Evolutionary conservation across 805 yeast genomes (phyloP), one percentile per base, ranked within the genome.

Genomic region (Starmerella stellata): DNA sequence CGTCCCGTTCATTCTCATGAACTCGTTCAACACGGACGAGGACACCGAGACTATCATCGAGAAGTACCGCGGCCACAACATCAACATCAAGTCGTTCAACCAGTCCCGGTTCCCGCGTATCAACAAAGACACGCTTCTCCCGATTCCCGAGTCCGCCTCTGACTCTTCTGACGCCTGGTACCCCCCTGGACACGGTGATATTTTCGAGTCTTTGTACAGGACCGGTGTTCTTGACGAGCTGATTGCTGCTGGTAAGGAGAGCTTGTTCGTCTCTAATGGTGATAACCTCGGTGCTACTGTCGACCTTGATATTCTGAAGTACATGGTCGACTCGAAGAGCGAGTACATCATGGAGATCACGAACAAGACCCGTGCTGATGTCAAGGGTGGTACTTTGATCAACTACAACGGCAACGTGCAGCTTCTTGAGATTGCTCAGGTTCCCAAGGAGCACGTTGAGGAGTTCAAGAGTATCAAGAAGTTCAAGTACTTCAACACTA

Each of bases 111-210:
- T 74, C 68, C 98, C 98, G 53, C 75, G 98, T 64, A 82, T 90
- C 48, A 78, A 70, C 66, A 82, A 79, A 65, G 98, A 90, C 61
- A 81, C 95, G n/a, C 64, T 83, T 52, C 70, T 90, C 57, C 98
- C 98, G 21, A 95, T 87, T 35, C 95, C 98, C 43, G 72, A 78
- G 48, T 56, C 70, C 27, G 69, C 59, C 47, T 75, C 76, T 44
- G 93, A 82, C 53, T 67, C 68, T 32, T 68, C 79, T 51, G 87
- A 81, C 53, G 68, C 79, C 41, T 90, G 98, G 98, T 90, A 90
- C 59, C 98, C 98, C 37, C 98, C 98, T n/a, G 98, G 98, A 38
- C 98, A 90, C 61, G 98, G 98, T 63, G 98, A 90, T 63, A 65
- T 90, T 59, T 90, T 85, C 51, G 98, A 90, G 65, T 67, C 90